Percentiles rank a stretch among this genome's conserved stretches.
phyloP scores from a whole-genome alignment of 495 filamentous ascomycete species.

The Talaromyces ruber region DNA sequence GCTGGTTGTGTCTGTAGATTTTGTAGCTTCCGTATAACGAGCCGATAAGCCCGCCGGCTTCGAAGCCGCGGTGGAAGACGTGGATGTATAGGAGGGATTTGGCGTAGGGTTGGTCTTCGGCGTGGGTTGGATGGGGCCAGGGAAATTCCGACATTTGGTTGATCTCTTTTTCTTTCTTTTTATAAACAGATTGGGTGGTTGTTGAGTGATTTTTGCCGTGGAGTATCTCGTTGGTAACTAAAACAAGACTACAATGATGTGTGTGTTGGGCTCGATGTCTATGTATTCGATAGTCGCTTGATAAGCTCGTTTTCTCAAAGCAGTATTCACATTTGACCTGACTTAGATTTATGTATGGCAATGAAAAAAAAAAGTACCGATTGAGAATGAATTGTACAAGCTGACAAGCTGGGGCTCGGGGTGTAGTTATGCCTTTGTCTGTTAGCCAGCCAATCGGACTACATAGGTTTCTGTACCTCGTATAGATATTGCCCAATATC shows the following conservation, averaged over 20 bases:
- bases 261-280: too few relatives aligned
- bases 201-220: neutral
- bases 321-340: too few relatives aligned
- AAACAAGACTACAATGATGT: too few relatives aligned
- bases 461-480: neutral
- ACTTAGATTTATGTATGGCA: too few relatives aligned
- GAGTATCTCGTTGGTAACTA: too few relatives aligned
- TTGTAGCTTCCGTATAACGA: neutral
- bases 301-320: too few relatives aligned
- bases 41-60: constrained; percentile 37
- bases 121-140: constrained; percentile 44
- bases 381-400: neutral
- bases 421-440: neutral
- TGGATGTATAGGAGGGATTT: constrained; percentile 47
- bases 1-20: neutral
- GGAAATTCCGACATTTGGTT: constrained; percentile 39
- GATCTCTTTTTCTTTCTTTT: neutral
- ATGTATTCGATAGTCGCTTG: too few relatives aligned
- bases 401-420: neutral
- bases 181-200: neutral
- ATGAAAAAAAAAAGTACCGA: too few relatives aligned
- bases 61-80: constrained; percentile 45
- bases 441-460: neutral
- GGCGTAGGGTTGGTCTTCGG: constrained; percentile 50
- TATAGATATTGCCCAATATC: neutral